A percentile compares a stretch with the other conserved stretches of the same genome.
These are phyloP conservation scores for Aureococcus anophagefferens DNA, from an alignment of 108 stramenopile species.

Conservation along the genomic window DNA sequence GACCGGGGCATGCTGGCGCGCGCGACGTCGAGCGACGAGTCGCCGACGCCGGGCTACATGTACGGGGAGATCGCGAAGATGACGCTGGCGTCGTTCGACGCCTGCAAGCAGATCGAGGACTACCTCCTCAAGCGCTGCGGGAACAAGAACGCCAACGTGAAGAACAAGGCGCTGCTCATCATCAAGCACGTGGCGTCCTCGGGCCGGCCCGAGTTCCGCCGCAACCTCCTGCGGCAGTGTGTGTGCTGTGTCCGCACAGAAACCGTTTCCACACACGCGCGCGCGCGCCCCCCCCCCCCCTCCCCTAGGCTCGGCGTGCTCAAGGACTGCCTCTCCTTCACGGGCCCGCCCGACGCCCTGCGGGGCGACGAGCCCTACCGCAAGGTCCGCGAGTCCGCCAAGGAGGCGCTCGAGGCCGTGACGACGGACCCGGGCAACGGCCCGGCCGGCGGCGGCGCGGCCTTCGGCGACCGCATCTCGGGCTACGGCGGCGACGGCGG, in stretches of 20 bases:
- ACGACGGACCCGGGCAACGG: conserved; percentile 53
- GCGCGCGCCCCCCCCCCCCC: too few species aligned
- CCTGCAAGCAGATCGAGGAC: conserved; percentile 55
- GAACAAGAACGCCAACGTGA: conserved; percentile 77
- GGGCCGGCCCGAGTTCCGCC: conserved; percentile 47
- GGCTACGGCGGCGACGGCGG: background rate
- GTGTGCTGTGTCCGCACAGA: too few species aligned
- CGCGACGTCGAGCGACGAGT: conserved; percentile 72
- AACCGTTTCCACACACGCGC: too few species aligned
- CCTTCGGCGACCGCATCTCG: conserved; percentile 21
- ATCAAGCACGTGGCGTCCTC: conserved; percentile 79
- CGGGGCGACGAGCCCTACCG: conserved; percentile 84
- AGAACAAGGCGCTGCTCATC: conserved; percentile 74
- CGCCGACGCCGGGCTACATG: conserved; percentile 93
- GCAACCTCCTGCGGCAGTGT: conserved; percentile 31
- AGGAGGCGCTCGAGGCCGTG: conserved; percentile 85
- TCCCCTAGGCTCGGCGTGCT: conserved; percentile 60
- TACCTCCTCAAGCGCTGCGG: conserved; percentile 63
- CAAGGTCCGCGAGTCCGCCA: conserved; percentile 76
- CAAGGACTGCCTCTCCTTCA: conserved; percentile 72
- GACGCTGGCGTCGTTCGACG: conserved; percentile 60
- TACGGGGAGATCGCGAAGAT: conserved; percentile 88
- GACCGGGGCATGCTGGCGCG: conserved; percentile 58
- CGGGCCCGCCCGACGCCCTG: conserved; percentile 83
- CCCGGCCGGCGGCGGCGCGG: conserved; percentile 10